Conservation (phyloP, 768 basidiomycete species). For the Phallus indusiatus region DNA sequence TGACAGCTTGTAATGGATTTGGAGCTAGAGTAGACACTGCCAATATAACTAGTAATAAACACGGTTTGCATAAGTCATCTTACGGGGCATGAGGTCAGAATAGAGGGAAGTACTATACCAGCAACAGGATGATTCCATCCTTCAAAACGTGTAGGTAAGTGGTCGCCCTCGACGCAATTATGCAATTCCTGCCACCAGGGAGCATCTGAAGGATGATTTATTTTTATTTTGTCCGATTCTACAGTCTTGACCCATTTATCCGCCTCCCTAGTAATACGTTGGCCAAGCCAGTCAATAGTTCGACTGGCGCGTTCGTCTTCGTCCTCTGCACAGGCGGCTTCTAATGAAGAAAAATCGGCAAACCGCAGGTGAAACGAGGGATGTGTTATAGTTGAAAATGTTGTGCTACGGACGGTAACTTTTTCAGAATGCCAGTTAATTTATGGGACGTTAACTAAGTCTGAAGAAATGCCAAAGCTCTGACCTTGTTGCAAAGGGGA, state of each 20-base stretch:
- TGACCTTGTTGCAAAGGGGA: constrained; percentile 75
- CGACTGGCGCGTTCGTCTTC: constrained; percentile 71
- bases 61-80: background rate
- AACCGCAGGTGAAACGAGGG: constrained; percentile 67
- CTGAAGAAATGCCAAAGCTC: constrained; percentile 11
- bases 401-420: constrained; percentile 76
- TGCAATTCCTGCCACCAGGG: constrained; percentile 88
- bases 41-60: constrained; percentile 49
- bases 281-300: constrained; percentile 80
- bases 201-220: constrained; percentile 14
- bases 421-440: background rate
- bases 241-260: constrained; percentile 64
- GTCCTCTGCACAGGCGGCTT: constrained; percentile 65
- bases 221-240: constrained; percentile 34
- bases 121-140: constrained; percentile 86
- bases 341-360: constrained; percentile 64
- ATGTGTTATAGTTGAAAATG: constrained; percentile 62
- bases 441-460: background rate
- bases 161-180: constrained; percentile 68
- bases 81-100: constrained; percentile 7
- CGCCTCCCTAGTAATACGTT: constrained; percentile 54
- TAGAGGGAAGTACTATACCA: constrained; percentile 35
- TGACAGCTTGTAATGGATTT: constrained; percentile 74
- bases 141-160: constrained; percentile 59
- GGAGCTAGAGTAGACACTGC: constrained; percentile 76